These are phyloP conservation scores for Erodium chrysanthum DNA, from an alignment of 441 rosid genomes.

Conservation along the genomic window DNA sequence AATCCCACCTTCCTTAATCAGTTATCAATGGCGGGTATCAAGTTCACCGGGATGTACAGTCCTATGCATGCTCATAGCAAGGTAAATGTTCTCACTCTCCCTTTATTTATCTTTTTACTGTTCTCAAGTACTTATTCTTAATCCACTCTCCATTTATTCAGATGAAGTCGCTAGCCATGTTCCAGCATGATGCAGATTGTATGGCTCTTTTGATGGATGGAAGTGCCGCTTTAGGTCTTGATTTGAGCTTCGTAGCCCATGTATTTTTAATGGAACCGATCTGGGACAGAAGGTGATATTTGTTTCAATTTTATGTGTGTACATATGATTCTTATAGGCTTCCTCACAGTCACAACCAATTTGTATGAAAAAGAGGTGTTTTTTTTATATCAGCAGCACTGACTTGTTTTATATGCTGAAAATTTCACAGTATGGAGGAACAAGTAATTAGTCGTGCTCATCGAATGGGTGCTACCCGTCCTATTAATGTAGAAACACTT, in stretches of 20 bases:
- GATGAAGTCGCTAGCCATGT: constrained; percentile 64
- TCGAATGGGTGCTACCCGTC: constrained; percentile 92
- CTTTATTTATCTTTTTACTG: not conserved
- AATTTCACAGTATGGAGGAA: constrained; percentile 73
- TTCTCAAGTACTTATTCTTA: not conserved
- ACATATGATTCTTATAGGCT: not conserved
- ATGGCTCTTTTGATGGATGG: constrained; percentile 96
- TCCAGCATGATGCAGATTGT: constrained; percentile 62
- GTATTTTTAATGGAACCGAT: constrained; percentile 96
- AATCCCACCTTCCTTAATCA: constrained; percentile 23
- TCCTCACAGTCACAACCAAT: not conserved
- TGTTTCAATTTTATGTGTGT: not conserved
- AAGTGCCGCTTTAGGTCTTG: constrained; percentile 93
- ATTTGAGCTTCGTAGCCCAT: constrained; percentile 80
- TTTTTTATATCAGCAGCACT: not conserved
- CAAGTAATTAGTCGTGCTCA: constrained; percentile 98
- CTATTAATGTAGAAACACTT: constrained; percentile 79
- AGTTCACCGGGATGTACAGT: constrained; percentile 69
- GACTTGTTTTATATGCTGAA: constrained; percentile 14
- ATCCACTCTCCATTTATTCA: constrained; percentile 23
- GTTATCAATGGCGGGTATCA: constrained; percentile 73
- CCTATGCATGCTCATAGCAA: constrained; percentile 75
- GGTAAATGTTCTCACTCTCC: constrained; percentile 32
- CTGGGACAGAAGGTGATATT: constrained; percentile 83
- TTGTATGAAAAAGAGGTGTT: not conserved